Evolutionary conservation across 352 stramenopile species (phyloP).

Genomic region (Proteromonas lacertae): DNA sequence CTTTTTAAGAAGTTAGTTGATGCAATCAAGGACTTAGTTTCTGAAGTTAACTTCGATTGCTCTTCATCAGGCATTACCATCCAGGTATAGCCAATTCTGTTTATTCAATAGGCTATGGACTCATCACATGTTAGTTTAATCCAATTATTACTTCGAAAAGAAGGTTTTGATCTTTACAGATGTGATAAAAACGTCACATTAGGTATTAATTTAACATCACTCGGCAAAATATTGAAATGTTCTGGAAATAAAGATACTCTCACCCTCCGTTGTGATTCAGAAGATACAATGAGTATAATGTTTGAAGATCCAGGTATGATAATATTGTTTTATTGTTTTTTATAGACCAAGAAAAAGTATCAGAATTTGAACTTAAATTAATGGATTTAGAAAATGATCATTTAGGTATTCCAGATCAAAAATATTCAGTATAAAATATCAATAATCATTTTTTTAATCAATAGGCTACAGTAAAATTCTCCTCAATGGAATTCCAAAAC

Average conservation of each 20-base stretch:
- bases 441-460: neutral
- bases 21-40: slow-evolving; percentile 93
- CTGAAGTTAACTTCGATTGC: slow-evolving; percentile 84
- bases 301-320: slow-evolving; percentile 67
- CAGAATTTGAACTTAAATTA: slow-evolving; percentile 89
- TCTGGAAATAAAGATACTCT: slow-evolving; percentile 84
- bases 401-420: slow-evolving; percentile 82
- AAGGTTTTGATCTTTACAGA: slow-evolving; percentile 87
- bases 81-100: slow-evolving; percentile 10
- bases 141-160: slow-evolving; percentile 49
- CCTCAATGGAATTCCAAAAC: slow-evolving; percentile 75
- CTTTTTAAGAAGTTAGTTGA: slow-evolving; percentile 97
- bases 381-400: slow-evolving; percentile 98
- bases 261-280: slow-evolving; percentile 88
- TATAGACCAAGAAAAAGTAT: slow-evolving; percentile 51
- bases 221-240: slow-evolving; percentile 98
- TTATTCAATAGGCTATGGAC: slow-evolving; percentile 76
- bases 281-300: slow-evolving; percentile 78
- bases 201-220: slow-evolving; percentile 75
- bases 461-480: slow-evolving; percentile 34
- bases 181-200: slow-evolving; percentile 85
- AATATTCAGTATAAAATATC: slow-evolving; percentile 68
- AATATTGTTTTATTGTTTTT: neutral
- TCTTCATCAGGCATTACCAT: slow-evolving; percentile 53
- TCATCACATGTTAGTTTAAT: slow-evolving; percentile 90